Base-by-base conservation (phyloP, 2,329 filamentous ascomycete genomes). In the Trichoderma koningiopsis region DNA sequence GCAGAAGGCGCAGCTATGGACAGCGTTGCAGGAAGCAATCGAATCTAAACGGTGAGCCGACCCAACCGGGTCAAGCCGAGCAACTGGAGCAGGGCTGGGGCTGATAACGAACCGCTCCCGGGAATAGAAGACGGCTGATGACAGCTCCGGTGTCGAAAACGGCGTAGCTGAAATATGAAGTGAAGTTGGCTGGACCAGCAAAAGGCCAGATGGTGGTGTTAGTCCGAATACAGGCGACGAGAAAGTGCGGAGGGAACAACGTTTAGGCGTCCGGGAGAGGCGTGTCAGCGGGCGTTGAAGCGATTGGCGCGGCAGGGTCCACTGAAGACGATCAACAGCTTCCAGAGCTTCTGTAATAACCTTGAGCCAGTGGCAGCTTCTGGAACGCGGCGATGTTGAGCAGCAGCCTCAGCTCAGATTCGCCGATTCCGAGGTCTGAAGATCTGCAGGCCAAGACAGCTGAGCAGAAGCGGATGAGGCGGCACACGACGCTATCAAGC, bases 231-330 rank as follows among this genome's bases (percentile, higher is more conserved):
- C 55, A 37, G 24, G 60, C 4, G 7, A 19, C 43, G 24, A 24
- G 13, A 5, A 8, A 27, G 29, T 35, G 24, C 64, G 55, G 64
- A 47, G 10, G 64, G 64, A 67, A 59, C 14, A 67, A 40, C 29
- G 22, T 67, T 68, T 61, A 43, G 65, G 65, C 57, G 47, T 55
- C 16, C 43, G 29, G 56, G 31, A 55, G 56, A 52, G 57, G 65
- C 65, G 58, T 68, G 65, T n/a, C 35, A 31, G 57, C 57, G 56
- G 57, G 43, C 57, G 65, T 33, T 35, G 31, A 29, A 13, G 16
- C 65, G 65, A 68, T 68, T 68, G 65, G 65, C 40, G 65, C 65
- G 57, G 49, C 19, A 53, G 24, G 56, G 55, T 37, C 40, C 64
- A 52, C 62, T 65, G 37, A 24, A 55, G 16, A 14, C 2, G 4